Conservation (phyloP, 495 filamentous ascomycete genomes). For the Xylaria sp. region DNA sequence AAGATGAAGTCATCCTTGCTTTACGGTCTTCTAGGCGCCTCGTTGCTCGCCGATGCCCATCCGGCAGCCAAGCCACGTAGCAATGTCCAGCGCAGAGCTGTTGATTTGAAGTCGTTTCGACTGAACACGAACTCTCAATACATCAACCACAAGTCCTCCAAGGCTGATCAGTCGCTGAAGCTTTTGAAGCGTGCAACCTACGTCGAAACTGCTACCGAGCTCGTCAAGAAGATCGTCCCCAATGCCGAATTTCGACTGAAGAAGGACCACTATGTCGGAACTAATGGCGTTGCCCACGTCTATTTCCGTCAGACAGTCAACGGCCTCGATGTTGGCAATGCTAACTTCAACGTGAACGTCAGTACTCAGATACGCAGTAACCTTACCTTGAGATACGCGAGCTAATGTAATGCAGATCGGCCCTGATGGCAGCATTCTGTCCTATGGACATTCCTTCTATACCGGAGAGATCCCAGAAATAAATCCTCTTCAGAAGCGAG, state of each 20-base stretch:
- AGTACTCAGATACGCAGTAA: conserved; percentile 14
- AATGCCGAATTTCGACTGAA: conserved; percentile 42
- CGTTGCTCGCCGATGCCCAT: conserved; percentile 25
- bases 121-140: conserved; percentile 24
- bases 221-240: conserved; percentile 28
- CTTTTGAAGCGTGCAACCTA: conserved; percentile 28
- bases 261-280: conserved; percentile 44
- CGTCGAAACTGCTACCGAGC: conserved; percentile 32
- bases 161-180: conserved; percentile 21
- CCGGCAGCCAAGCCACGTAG: conserved; percentile 2
- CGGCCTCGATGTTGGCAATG: conserved; percentile 55
- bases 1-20: conserved; percentile 33
- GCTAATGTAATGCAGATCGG: conserved; percentile 33
- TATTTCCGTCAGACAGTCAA: conserved; percentile 55
- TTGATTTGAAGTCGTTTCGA: conserved; percentile 27
- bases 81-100: conserved; percentile 24
- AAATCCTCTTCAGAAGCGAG: conserved; percentile 31
- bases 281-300: conserved; percentile 52
- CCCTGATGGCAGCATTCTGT: conserved; percentile 40
- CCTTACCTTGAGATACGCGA: background rate
- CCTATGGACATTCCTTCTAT: conserved; percentile 41
- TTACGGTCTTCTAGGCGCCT: conserved; percentile 31
- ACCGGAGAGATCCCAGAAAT: conserved; percentile 29
- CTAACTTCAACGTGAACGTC: conserved; percentile 57
- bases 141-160: conserved; percentile 21